These are phyloP conservation scores for Colletotrichum somersetense DNA, from an alignment of 2,329 filamentous ascomycete genomes.

Conservation along the genomic window DNA sequence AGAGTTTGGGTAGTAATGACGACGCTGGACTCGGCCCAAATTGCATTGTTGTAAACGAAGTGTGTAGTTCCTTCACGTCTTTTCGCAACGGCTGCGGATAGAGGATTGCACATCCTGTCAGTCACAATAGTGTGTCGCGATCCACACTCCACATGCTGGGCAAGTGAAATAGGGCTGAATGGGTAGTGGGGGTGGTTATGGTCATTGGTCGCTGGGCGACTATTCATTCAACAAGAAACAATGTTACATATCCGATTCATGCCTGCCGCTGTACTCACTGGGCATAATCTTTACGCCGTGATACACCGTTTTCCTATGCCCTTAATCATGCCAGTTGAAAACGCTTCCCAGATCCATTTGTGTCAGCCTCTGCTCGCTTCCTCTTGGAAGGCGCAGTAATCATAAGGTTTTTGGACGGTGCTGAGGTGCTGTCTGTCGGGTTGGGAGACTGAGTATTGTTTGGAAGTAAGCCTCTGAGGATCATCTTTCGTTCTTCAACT, in stretches of 20 bases:
- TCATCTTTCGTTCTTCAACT: slow-evolving; percentile 56
- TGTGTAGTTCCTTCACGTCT: neutral
- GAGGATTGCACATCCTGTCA: neutral
- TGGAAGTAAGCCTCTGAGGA: slow-evolving; percentile 18
- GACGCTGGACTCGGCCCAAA: neutral
- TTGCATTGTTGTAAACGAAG: neutral
- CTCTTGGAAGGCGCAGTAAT: slow-evolving; percentile 32
- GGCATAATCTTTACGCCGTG: slow-evolving; percentile 20
- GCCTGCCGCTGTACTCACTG: neutral
- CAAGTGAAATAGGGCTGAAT: neutral
- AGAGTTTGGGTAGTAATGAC: neutral
- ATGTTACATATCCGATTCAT: slow-evolving; percentile 24
- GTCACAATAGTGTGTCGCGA: neutral
- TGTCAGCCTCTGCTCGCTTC: slow-evolving; percentile 27
- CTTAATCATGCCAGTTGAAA: slow-evolving; percentile 34
- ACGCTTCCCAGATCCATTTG: slow-evolving; percentile 29
- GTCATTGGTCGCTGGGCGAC: slow-evolving; percentile 24
- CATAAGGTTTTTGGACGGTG: slow-evolving; percentile 21
- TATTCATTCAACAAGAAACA: slow-evolving; percentile 4
- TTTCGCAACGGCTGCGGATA: too few relatives aligned
- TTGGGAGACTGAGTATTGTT: neutral
- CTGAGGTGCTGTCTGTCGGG: slow-evolving; percentile 10
- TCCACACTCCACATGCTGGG: neutral
- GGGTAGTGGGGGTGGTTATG: neutral
- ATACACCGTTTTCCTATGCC: slow-evolving; percentile 21